phyloP scores from a whole-genome alignment of 768 basidiomycete species.

The Gymnopilus dilepis region DNA sequence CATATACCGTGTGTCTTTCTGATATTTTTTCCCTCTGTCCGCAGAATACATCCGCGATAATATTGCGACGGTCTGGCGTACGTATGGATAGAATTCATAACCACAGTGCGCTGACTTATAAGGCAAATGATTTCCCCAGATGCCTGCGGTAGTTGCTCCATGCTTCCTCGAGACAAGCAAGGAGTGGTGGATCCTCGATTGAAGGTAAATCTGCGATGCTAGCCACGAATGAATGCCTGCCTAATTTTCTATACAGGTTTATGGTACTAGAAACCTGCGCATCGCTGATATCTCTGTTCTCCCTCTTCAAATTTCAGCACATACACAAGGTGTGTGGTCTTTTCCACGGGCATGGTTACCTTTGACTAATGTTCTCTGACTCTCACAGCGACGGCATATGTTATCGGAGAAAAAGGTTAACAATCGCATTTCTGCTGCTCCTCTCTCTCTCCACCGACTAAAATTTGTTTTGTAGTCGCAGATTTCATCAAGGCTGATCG shows the following conservation, averaged over 20 bases:
- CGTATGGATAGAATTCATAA: too few species aligned
- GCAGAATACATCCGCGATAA: slow-evolving; percentile 31
- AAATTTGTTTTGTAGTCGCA: too few species aligned
- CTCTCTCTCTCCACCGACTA: neutral
- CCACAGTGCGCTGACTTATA: too few species aligned
- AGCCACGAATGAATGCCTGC: too few species aligned
- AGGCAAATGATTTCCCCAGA: too few species aligned
- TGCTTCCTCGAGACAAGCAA: slow-evolving; percentile 54
- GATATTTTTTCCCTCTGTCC: neutral
- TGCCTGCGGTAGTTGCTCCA: slow-evolving; percentile 52
- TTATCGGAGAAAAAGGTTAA: slow-evolving; percentile 12
- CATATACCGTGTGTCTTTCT: neutral
- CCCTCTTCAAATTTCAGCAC: slow-evolving; percentile 54
- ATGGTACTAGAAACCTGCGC: slow-evolving; percentile 59
- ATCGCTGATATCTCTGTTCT: slow-evolving; percentile 59
- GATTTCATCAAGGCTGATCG: neutral
- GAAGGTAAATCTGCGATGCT: slow-evolving; percentile 33
- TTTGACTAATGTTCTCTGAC: neutral
- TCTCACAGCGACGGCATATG: slow-evolving; percentile 4
- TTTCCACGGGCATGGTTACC: too few species aligned
- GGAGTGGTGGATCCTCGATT: slow-evolving; percentile 56
- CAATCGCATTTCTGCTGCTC: too few species aligned
- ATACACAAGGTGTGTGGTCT: slow-evolving; percentile 43
- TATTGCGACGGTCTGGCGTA: slow-evolving; percentile 16
- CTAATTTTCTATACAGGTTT: slow-evolving; percentile 41